Conservation (phyloP, 2,329 filamentous ascomycete genomes). For the Ophiostoma ulmi region DNA sequence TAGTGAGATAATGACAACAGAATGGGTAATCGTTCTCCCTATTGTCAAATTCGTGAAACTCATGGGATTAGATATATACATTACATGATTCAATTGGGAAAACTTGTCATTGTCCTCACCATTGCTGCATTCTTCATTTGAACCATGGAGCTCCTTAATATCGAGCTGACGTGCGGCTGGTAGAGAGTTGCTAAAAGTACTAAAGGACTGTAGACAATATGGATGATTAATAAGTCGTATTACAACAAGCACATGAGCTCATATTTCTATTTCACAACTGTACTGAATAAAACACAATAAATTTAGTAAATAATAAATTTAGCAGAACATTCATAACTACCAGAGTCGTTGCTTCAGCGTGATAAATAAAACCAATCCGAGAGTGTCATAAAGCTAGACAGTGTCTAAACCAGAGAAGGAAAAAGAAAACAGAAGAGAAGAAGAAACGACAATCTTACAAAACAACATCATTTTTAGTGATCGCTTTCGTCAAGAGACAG, state of each 20-base stretch:
- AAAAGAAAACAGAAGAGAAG: slow-evolving; percentile 17
- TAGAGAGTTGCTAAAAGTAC: too few relatives aligned
- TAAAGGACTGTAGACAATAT: too few relatives aligned
- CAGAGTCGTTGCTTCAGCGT: not conserved
- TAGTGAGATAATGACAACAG: not conserved
- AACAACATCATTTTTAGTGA: not conserved
- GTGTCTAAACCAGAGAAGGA: not conserved
- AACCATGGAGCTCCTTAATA: too few relatives aligned
- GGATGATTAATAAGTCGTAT: too few relatives aligned
- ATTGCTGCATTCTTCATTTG: too few relatives aligned
- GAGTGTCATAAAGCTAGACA: not conserved
- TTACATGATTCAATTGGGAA: too few relatives aligned
- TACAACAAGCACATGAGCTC: too few relatives aligned
- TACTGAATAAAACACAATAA: too few relatives aligned
- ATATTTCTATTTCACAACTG: too few relatives aligned
- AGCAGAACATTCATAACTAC: not conserved
- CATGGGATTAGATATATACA: too few relatives aligned
- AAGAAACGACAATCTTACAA: not conserved
- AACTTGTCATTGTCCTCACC: too few relatives aligned
- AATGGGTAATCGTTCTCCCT: not conserved
- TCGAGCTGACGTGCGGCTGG: too few relatives aligned
- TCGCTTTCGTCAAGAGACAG: slow-evolving; percentile 1
- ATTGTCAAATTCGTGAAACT: not conserved
- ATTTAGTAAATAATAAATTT: not conserved
- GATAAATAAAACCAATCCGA: not conserved